Percentiles rank a stretch among this genome's conserved stretches.
Conservation (phyloP, 208 protist species). For the Wallacemonas sp. region DNA sequence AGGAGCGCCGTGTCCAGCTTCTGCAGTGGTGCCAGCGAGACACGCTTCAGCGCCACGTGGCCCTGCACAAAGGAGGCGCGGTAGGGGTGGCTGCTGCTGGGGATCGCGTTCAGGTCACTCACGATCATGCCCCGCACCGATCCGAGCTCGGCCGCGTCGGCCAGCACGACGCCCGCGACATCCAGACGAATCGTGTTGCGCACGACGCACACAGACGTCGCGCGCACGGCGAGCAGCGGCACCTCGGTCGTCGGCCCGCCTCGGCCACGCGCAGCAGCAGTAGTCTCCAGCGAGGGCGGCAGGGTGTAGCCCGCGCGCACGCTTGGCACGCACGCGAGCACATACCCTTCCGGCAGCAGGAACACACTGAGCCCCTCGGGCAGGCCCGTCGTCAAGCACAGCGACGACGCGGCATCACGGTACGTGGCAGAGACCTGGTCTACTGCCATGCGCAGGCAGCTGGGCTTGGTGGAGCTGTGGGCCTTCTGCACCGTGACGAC, state of each 20-base stretch:
- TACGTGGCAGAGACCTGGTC: background rate
- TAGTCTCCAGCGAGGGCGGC: no score
- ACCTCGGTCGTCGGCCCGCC: slow-evolving; percentile 1
- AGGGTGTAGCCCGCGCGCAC: slow-evolving; percentile 1
- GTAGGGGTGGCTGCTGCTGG: slow-evolving; percentile 35
- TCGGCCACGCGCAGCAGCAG: background rate
- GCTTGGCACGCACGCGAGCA: background rate
- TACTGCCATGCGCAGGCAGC: background rate
- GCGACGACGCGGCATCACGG: slow-evolving; percentile 5
- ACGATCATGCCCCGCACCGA: slow-evolving; percentile 19
- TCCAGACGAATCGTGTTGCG: slow-evolving; percentile 6
- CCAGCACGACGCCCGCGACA: background rate
- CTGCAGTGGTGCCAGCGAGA: slow-evolving; percentile 30
- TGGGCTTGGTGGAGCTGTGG: background rate
- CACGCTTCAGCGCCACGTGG: slow-evolving; percentile 18
- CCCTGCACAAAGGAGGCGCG: slow-evolving; percentile 52
- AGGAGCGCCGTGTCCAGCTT: slow-evolving; percentile 23
- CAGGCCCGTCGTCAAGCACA: background rate
- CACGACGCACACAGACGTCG: background rate
- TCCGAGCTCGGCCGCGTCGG: background rate
- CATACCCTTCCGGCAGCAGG: background rate
- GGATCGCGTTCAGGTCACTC: slow-evolving; percentile 13
- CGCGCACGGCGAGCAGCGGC: background rate
- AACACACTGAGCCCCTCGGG: background rate
- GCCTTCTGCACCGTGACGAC: background rate